Base-by-base conservation (phyloP, 2,329 filamentous ascomycete genomes). In the Aspergillus pseudoterreus region DNA sequence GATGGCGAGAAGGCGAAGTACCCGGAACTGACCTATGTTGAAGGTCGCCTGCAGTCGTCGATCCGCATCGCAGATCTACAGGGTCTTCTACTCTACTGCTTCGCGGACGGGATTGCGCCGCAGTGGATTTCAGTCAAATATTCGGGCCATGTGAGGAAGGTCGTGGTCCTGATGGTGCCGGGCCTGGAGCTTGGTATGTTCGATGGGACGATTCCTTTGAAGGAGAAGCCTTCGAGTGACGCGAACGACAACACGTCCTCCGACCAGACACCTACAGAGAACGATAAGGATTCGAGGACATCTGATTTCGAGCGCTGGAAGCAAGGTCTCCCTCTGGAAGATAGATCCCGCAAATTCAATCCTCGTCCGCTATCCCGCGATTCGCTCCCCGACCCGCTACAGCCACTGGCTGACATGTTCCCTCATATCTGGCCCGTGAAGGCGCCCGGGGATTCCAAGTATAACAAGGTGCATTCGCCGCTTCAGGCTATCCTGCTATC, bases 151-250 rank as follows among this genome's bases (percentile, higher is more conserved):
- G 77, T 86, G 38, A 73, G 74, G 51, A 95, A 94, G 72, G 87
- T 95, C 27, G 92, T 97, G 27, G 82, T 89, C 38, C 75, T 99
- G 58, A 92, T 96, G 88, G 85, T 96, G 10, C 94, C 94, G 10
- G 94, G 94, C 0, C 74, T 99, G 21, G 92, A 97, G 66, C 82
- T 90, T 63, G 87, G 84, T 56, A 94, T 97, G 88, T 95, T 97
- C 73, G 83, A 87, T 68, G 79, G 82, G 33, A 74, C 71, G 3
- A 71, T 82, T 32, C 58, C 70, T 22, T 54, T 68, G 30, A 75
- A 77, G 41, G 66, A 73, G 19, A 49, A 51, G 14, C 11, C 53
- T 30, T 36, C 33, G 11, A 22, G 38, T 30, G 27, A 50, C 15
- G 55, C 14, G 27, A 50, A 45, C 24, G 48, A 43, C 15, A 32